Evolutionary conservation across 1,139 yeast genomes (phyloP).

Genomic region (Scheffersomyces insectosa): DNA sequence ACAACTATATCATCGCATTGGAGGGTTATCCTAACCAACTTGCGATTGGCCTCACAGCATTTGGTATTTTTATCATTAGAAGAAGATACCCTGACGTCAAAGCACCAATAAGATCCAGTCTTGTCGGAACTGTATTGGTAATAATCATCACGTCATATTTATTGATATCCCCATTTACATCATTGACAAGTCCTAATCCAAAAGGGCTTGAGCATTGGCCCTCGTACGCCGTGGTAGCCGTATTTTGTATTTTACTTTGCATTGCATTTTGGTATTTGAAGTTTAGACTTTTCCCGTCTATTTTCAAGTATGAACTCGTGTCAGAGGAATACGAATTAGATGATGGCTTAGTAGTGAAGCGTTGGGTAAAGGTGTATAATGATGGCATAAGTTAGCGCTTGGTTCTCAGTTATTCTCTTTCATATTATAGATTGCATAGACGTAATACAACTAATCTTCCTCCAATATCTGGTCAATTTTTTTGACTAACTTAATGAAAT

Average conservation of each 20-base stretch:
- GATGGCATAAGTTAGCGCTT: neutral
- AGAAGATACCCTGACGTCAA: constrained; percentile 43
- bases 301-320: constrained; percentile 42
- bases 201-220: constrained; percentile 49
- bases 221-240: constrained; percentile 48
- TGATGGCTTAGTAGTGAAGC: constrained; percentile 57
- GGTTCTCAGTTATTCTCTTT: neutral
- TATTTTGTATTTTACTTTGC: constrained; percentile 30
- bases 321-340: constrained; percentile 38
- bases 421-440: neutral
- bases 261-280: constrained; percentile 49
- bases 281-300: constrained; percentile 46
- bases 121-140: constrained; percentile 45
- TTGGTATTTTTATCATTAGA: constrained; percentile 55
- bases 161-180: constrained; percentile 48
- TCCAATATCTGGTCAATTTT: neutral
- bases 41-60: constrained; percentile 47
- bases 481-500: neutral
- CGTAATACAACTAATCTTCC: neutral
- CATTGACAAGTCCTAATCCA: constrained; percentile 40
- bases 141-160: constrained; percentile 42
- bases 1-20: constrained; percentile 70
- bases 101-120: constrained; percentile 52
- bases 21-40: constrained; percentile 70
- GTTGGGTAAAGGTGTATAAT: constrained; percentile 43